Base-by-base conservation (phyloP, 352 stramenopile species). In the Lagenidium sp. region DNA sequence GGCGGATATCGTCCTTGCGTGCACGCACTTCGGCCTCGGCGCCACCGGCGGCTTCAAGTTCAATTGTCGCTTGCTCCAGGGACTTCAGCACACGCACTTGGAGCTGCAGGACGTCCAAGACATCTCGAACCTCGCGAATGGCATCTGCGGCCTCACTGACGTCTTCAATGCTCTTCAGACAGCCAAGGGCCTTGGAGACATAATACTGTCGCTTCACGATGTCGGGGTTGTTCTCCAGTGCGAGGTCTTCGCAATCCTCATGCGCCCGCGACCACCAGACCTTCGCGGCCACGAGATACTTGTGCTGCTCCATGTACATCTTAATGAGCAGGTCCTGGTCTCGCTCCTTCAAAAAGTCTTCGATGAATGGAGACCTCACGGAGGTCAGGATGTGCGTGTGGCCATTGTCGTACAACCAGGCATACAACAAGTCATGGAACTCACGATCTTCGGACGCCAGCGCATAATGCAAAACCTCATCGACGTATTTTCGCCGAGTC, bases 301-400 rank as follows among this genome's bases (percentile, higher is more conserved):
- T 88, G 19, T 82, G 72, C 42, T 91, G 78, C 16, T 89, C 71
- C 75, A 94, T 88, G 52, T 94, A 91, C 34, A 85, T 62, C 53
- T 88, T 82, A 28, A 94, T 68, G 8, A 94, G 68, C 26, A 94
- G 47, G 50, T 94, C 78, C 52, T 89, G 73, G 41, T 94, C 79
- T 44, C 84, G 83, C 36, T 73, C 65, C 55, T 91, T 84, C 19
- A 94, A 40, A 41, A 90, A 94, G 5, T 76, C 70, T 57, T 94
- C 81, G 44, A 91, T 88, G 47, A 73, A 88, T 8, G 68, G 47
- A 31, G 74, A 88, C 20, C 71, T 67, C 40, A 90, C 76, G 11
- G 69, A 75, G 6, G 66, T 81, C 38, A 87, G 53, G 6, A 85
- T 41, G 12, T 70, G 57, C 3, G 57, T 49, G 36, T 87, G 68